Conservation (phyloP, 2,329 filamentous ascomycete species). For the Pseudocercospora fijiensis region DNA sequence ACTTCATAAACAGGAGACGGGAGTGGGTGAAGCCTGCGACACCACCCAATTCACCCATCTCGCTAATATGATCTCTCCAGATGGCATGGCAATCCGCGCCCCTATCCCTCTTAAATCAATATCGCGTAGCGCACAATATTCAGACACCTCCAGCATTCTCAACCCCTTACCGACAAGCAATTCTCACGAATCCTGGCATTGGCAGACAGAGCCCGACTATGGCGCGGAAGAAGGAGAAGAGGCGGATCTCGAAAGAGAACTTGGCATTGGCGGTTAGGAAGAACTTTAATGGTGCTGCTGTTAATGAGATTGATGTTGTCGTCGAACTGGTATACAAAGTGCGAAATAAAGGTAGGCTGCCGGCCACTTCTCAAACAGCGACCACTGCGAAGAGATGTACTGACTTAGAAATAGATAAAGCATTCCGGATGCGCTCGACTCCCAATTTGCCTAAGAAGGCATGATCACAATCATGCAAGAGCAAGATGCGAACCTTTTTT, state of each 20-base stretch:
- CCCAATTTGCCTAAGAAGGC: constrained; percentile 34
- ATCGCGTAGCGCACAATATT: constrained; percentile 71
- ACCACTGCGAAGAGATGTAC: not conserved
- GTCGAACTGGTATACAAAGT: constrained; percentile 76
- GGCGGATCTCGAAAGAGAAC: constrained; percentile 69
- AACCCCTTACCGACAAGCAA: constrained; percentile 50
- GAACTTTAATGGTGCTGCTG: constrained; percentile 77
- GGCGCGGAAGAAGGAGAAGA: constrained; percentile 62
- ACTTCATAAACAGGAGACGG: constrained; percentile 14
- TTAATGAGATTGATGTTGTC: constrained; percentile 80
- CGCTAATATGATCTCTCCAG: constrained; percentile 33
- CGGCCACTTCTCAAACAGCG: not conserved
- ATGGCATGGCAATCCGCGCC: constrained; percentile 69
- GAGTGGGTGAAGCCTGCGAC: constrained; percentile 14
- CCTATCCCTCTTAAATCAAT: constrained; percentile 66
- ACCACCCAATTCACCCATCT: not conserved
- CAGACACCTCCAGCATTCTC: constrained; percentile 69
- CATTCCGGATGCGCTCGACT: constrained; percentile 48
- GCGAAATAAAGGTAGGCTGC: constrained; percentile 54
- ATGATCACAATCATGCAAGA: not conserved
- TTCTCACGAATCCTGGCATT: constrained; percentile 54
- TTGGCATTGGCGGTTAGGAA: constrained; percentile 72
- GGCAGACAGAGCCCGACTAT: constrained; percentile 74
- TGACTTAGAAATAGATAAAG: constrained; percentile 42
- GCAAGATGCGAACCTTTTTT: not conserved